A percentile compares a stretch with the other conserved stretches of the same genome.
These are phyloP conservation scores for Cucurbita pepo DNA, from an alignment of 306 rosid genomes.

Conservation along the genomic window DNA sequence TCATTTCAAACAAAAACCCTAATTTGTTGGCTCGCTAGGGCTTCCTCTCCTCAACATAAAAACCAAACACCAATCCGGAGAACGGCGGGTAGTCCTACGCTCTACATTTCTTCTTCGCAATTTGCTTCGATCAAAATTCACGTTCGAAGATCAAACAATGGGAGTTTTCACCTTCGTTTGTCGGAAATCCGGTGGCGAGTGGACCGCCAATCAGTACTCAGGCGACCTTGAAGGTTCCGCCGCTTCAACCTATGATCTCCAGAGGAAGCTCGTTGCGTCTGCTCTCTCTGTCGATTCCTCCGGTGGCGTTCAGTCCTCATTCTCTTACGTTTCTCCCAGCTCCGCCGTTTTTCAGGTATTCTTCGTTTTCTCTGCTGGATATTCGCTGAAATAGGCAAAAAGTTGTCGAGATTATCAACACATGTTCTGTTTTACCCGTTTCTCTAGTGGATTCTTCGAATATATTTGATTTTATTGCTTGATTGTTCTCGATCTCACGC, in stretches of 20 bases:
- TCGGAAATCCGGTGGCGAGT: slow-evolving; percentile 41
- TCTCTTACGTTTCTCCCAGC: slow-evolving; percentile 40
- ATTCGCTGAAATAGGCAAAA: background rate
- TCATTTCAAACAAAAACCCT: background rate
- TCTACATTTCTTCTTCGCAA: background rate
- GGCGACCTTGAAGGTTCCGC: slow-evolving; percentile 79
- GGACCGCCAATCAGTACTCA: slow-evolving; percentile 54
- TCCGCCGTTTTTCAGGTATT: slow-evolving; percentile 74
- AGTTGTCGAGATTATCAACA: background rate
- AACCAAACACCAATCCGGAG: background rate
- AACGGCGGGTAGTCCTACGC: background rate
- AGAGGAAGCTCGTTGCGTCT: slow-evolving; percentile 56
- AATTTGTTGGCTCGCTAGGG: background rate
- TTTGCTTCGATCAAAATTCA: background rate
- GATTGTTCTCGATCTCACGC: background rate
- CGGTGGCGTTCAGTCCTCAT: slow-evolving; percentile 69
- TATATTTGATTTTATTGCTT: background rate
- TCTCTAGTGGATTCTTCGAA: background rate
- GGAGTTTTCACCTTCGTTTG: slow-evolving; percentile 75
- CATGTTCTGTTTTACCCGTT: background rate
- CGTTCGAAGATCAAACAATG: slow-evolving; percentile 17
- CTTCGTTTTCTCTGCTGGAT: background rate
- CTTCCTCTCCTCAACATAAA: background rate
- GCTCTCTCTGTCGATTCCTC: slow-evolving; percentile 53
- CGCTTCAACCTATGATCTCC: slow-evolving; percentile 38